Conservation (phyloP, 768 basidiomycete species). For the Lentinula lateritia region DNA sequence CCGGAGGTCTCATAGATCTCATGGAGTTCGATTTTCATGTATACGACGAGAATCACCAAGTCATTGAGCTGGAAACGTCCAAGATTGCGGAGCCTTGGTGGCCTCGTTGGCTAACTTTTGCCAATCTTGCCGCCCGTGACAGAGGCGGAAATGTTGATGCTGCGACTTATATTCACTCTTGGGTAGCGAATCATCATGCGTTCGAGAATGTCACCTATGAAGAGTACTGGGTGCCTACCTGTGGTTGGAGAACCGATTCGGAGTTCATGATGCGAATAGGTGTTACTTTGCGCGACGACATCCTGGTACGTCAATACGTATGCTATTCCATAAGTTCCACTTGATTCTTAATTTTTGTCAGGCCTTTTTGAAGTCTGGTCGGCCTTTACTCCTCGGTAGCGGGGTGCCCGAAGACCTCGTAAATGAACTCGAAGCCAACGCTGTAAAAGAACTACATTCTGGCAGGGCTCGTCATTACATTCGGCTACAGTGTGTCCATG, state of each 20-base stretch:
- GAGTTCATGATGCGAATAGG: constrained; percentile 32
- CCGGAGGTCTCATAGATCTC: constrained; percentile 62
- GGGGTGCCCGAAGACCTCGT: constrained; percentile 53
- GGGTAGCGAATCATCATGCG: constrained; percentile 46
- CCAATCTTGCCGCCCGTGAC: constrained; percentile 44
- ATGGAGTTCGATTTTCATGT: constrained; percentile 65
- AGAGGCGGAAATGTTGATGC: constrained; percentile 64
- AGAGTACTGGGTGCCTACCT: constrained; percentile 60
- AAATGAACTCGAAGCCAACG: constrained; percentile 46
- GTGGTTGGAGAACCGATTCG: constrained; percentile 45
- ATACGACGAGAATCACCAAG: constrained; percentile 47
- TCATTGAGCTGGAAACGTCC: constrained; percentile 36
- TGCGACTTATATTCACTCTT: constrained; percentile 46
- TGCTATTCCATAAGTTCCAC: not conserved
- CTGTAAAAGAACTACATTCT: constrained; percentile 46
- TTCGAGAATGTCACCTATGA: constrained; percentile 56
- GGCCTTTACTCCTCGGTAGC: constrained; percentile 62
- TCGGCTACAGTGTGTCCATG: constrained; percentile 57
- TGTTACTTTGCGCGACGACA: constrained; percentile 49
- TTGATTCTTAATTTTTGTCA: constrained; percentile 18
- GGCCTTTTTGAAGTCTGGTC: constrained; percentile 60
- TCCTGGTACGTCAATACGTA: constrained; percentile 32
- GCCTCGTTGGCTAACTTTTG: constrained; percentile 56
- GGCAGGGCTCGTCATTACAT: constrained; percentile 44
- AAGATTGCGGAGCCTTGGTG: constrained; percentile 50